Conservation (phyloP, 768 basidiomycete genomes). For the Ramaria rubella region DNA sequence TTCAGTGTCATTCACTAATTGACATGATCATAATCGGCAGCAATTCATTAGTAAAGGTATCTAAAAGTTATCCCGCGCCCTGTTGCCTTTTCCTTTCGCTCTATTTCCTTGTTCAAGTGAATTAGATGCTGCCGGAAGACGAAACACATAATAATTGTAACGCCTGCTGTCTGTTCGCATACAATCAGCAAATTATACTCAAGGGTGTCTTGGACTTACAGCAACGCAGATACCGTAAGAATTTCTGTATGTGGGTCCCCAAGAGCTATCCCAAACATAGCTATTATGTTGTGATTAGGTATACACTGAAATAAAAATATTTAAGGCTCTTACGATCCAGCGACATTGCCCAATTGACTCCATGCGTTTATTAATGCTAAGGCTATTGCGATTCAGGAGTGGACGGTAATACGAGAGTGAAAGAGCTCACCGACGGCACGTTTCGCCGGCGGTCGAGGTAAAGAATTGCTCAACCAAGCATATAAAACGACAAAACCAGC, state of each 20-base stretch:
- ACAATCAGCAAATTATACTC: neutral
- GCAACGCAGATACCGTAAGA: slow-evolving; percentile 35
- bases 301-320: neutral
- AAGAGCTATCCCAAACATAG: slow-evolving; percentile 16
- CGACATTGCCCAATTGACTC: slow-evolving; percentile 39
- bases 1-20: neutral
- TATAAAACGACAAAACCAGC: slow-evolving; percentile 28
- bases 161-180: slow-evolving; percentile 23
- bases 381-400: slow-evolving; percentile 12
- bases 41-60: slow-evolving; percentile 5
- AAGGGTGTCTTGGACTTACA: neutral
- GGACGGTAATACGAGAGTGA: neutral
- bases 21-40: neutral
- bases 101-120: slow-evolving; percentile 13
- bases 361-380: slow-evolving; percentile 34
- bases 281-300: slow-evolving; percentile 9
- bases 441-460: slow-evolving; percentile 39
- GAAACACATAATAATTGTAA: slow-evolving; percentile 24
- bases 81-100: slow-evolving; percentile 1
- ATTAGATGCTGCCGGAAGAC: slow-evolving; percentile 18
- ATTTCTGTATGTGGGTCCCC: slow-evolving; percentile 24
- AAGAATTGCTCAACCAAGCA: slow-evolving; percentile 29
- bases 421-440: slow-evolving; percentile 25
- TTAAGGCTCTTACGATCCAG: slow-evolving; percentile 29
- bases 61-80: slow-evolving; percentile 2